Conservation (phyloP, 768 basidiomycete species). For the Leccinum incarnatum region DNA sequence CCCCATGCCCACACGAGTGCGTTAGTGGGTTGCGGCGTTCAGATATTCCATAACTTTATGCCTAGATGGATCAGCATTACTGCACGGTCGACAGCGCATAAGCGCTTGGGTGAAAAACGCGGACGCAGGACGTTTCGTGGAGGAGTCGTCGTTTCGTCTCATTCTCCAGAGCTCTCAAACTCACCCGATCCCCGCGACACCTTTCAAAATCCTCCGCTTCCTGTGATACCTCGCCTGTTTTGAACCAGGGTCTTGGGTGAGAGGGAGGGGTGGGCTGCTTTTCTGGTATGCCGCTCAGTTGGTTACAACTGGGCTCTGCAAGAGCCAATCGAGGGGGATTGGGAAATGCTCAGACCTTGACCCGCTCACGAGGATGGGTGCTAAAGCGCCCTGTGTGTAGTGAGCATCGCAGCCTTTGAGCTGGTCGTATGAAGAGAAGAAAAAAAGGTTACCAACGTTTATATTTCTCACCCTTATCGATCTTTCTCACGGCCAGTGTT, state of each 20-base stretch:
- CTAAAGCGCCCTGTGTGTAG: constrained; percentile 43
- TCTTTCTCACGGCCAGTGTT: too few species aligned
- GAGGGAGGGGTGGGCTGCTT: constrained; percentile 34
- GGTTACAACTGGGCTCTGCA: constrained; percentile 58
- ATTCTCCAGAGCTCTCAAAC: background rate
- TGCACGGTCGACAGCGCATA: background rate
- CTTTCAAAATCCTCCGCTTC: constrained; percentile 41
- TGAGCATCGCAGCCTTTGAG: constrained; percentile 71
- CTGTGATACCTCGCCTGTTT: constrained; percentile 14
- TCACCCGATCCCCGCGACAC: constrained; percentile 57
- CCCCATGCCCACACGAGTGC: too few species aligned
- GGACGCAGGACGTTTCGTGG: background rate
- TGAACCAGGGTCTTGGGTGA: constrained; percentile 41
- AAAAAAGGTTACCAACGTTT: background rate
- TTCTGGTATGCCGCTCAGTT: constrained; percentile 69
- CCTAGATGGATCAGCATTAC: too few species aligned
- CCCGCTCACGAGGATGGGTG: constrained; percentile 61
- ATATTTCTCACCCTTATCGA: too few species aligned
- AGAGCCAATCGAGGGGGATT: constrained; percentile 63
- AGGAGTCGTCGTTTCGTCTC: too few species aligned
- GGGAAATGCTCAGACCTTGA: constrained; percentile 71
- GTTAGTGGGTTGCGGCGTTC: too few species aligned
- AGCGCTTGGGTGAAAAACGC: constrained; percentile 18
- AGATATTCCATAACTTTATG: too few species aligned
- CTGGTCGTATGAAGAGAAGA: constrained; percentile 28